phyloP scores from a whole-genome alignment of 2,329 filamentous ascomycete genomes.

The Paraphoma chrysanthemicola region DNA sequence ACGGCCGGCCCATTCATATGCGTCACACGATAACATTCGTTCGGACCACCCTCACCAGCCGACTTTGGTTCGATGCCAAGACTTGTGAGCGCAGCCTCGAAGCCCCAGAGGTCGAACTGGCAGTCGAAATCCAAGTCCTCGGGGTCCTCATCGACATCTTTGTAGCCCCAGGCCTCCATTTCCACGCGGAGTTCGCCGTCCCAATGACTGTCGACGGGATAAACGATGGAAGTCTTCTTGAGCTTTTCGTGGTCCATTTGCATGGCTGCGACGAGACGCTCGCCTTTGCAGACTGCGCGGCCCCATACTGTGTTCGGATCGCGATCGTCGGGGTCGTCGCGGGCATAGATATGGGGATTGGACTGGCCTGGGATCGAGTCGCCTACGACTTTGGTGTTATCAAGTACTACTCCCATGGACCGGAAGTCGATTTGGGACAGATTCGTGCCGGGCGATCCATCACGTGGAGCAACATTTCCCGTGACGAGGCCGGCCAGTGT shows the following conservation, averaged over 20 bases:
- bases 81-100: not conserved
- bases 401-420: not conserved
- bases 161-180: not conserved
- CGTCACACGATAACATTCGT: not conserved
- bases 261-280: not conserved
- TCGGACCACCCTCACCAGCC: not conserved
- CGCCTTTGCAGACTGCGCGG: not conserved
- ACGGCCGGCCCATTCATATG: not conserved
- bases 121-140: not conserved
- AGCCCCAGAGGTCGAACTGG: not conserved
- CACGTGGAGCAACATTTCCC: not conserved
- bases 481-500: not conserved
- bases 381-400: not conserved
- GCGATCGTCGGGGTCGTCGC: not conserved
- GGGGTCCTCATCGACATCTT: not conserved
- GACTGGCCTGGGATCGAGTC: not conserved
- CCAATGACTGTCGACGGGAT: not conserved
- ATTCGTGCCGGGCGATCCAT: not conserved
- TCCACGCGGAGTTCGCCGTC: not conserved
- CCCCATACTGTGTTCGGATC: not conserved
- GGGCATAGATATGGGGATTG: not conserved
- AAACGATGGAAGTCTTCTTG: not conserved
- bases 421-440: not conserved
- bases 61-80: not conserved
- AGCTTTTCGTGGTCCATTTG: not conserved